These are phyloP conservation scores for Neurospora sp. DNA, from an alignment of 495 filamentous ascomycete species.

Conservation along the genomic window DNA sequence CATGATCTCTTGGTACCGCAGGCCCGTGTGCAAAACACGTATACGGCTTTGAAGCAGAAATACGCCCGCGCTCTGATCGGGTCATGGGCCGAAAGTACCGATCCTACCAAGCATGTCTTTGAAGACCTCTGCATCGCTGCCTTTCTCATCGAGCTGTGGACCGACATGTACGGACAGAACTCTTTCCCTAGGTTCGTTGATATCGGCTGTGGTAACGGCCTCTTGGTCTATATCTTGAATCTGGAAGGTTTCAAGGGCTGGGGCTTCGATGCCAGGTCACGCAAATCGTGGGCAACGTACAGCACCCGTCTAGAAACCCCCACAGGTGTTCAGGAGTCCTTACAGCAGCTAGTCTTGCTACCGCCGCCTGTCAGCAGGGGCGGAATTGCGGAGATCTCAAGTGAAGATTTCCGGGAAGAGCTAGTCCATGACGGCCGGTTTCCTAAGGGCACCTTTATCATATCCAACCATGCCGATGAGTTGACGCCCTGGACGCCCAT, in stretches of 20 bases:
- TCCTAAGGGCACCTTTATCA: constrained; percentile 70
- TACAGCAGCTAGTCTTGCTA: constrained; percentile 66
- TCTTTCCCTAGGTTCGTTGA: constrained; percentile 87
- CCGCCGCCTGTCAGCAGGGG: constrained; percentile 40
- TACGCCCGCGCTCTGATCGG: constrained; percentile 59
- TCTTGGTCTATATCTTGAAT: constrained; percentile 77
- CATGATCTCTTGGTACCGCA: constrained; percentile 70
- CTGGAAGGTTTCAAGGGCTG: constrained; percentile 76
- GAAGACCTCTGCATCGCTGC: constrained; percentile 89
- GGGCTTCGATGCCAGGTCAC: constrained; percentile 77
- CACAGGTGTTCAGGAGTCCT: constrained; percentile 25
- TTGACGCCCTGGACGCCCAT: constrained; percentile 92
- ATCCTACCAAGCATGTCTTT: constrained; percentile 86
- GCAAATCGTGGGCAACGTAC: constrained; percentile 78
- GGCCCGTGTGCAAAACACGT: constrained; percentile 66
- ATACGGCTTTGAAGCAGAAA: constrained; percentile 63
- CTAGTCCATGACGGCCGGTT: constrained; percentile 62
- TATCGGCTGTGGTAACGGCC: constrained; percentile 89
- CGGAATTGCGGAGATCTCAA: constrained; percentile 5
- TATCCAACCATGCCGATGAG: constrained; percentile 95
- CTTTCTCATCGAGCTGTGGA: constrained; percentile 89
- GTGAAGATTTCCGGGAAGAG: constrained; percentile 18
- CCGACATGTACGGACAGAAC: constrained; percentile 58
- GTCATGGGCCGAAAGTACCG: constrained; percentile 74
- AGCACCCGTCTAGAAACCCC: constrained; percentile 23